Percentiles rank a stretch among this genome's conserved stretches.
These are phyloP conservation scores for Furcasterigmium sp. DNA, from an alignment of 2,329 filamentous ascomycete genomes.

Conservation along the genomic window DNA sequence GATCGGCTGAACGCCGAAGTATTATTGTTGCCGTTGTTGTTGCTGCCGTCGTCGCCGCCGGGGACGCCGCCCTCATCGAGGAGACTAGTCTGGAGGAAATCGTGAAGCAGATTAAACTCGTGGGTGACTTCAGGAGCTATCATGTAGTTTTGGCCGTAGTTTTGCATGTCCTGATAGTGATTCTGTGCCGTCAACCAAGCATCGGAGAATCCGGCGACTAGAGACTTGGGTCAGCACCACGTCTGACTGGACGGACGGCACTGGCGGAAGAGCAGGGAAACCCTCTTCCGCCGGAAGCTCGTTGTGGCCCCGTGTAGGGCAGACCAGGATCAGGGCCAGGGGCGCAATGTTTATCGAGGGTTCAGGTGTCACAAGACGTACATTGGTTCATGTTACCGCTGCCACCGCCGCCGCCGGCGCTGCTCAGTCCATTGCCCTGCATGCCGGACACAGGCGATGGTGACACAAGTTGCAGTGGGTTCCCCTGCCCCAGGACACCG, in stretches of 20 bases:
- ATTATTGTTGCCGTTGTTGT: constrained; percentile 7
- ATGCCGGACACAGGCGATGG: constrained; percentile 63
- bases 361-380: constrained; percentile 44
- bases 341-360: background rate
- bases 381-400: constrained; percentile 63
- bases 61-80: constrained; percentile 76
- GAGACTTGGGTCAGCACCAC: background rate
- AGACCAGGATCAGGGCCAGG: constrained; percentile 4
- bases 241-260: constrained; percentile 9
- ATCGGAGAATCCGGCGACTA: constrained; percentile 75
- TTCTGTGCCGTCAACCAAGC: constrained; percentile 77
- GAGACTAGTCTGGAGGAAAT: constrained; percentile 89
- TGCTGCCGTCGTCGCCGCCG: constrained; percentile 59
- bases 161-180: constrained; percentile 91
- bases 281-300: constrained; percentile 1
- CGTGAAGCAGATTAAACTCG: constrained; percentile 94
- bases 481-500: constrained; percentile 39
- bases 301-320: no score
- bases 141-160: constrained; percentile 90
- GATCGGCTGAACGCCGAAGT: constrained; percentile 28
- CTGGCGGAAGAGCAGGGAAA: constrained; percentile 1
- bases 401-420: constrained; percentile 27
- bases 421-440: constrained; percentile 52
- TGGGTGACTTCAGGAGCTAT: constrained; percentile 88
- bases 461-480: constrained; percentile 65